Evolutionary conservation across 805 yeast genomes (phyloP).

Genomic region (Saturnispora mendoncae): DNA sequence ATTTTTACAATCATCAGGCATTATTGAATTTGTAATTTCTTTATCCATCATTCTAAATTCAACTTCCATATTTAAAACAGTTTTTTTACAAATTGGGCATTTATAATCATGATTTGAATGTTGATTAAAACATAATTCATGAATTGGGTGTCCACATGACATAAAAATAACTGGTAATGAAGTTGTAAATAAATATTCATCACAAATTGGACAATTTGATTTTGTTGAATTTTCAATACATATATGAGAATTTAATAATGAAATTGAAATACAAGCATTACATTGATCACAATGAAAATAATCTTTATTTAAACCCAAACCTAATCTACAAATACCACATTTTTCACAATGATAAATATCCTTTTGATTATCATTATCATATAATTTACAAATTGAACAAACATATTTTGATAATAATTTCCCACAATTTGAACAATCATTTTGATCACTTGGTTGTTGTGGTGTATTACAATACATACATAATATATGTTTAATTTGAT

Average conservation of each 20-base stretch:
- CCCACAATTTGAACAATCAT: conserved; percentile 59
- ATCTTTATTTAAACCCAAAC: conserved; percentile 80
- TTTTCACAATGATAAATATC: conserved; percentile 87
- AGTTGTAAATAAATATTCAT: conserved; percentile 81
- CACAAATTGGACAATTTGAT: conserved; percentile 88
- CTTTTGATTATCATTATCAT: conserved; percentile 70
- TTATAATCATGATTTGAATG: conserved; percentile 77
- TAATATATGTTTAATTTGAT: conserved; percentile 55
- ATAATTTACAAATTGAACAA: conserved; percentile 70
- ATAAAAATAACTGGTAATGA: conserved; percentile 78
- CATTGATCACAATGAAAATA: conserved; percentile 88
- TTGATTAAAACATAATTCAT: conserved; percentile 74
- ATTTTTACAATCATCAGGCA: conserved; percentile 69
- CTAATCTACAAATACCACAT: conserved; percentile 89
- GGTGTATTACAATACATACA: conserved; percentile 76
- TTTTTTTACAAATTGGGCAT: conserved; percentile 84
- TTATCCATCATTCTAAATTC: conserved; percentile 80
- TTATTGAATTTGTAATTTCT: conserved; percentile 65
- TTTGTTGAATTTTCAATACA: conserved; percentile 85
- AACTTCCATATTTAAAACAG: conserved; percentile 80
- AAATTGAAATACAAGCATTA: conserved; percentile 79
- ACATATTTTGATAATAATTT: conserved; percentile 63
- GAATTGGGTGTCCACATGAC: conserved; percentile 93
- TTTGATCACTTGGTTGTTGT: conserved; percentile 55
- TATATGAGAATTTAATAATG: conserved; percentile 63